A percentile compares a stretch with the other conserved stretches of the same genome.
Conservation (phyloP, 2,329 filamentous ascomycete genomes). For the Nannizzia gypsea region DNA sequence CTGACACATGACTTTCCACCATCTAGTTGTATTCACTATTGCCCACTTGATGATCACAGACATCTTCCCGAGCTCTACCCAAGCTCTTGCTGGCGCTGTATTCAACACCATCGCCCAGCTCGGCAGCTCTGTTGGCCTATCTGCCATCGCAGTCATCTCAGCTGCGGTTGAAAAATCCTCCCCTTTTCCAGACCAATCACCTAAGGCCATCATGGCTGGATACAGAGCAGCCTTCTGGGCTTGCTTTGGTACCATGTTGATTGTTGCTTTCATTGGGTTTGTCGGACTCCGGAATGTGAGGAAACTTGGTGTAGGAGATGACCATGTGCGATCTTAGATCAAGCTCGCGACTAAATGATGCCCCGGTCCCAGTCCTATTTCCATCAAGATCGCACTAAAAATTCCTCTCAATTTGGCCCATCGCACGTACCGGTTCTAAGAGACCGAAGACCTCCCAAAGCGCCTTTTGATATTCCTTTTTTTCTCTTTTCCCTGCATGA, state of each 20-base stretch:
- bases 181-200: background rate
- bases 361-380: too few relatives aligned
- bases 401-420: too few relatives aligned
- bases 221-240: conserved; percentile 14
- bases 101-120: conserved; percentile 50
- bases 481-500: too few relatives aligned
- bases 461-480: too few relatives aligned
- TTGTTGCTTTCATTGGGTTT: conserved; percentile 8
- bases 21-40: conserved; percentile 41
- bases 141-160: conserved; percentile 40
- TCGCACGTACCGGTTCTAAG: background rate
- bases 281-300: conserved; percentile 10
- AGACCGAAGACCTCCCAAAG: too few relatives aligned
- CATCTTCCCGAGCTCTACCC: conserved; percentile 45
- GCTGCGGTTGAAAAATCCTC: conserved; percentile 5
- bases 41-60: conserved; percentile 44
- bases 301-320: background rate
- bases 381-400: too few relatives aligned
- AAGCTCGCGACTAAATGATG: background rate
- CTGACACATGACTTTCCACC: background rate
- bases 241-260: conserved; percentile 11
- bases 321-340: background rate
- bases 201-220: conserved; percentile 10
- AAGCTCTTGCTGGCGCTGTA: conserved; percentile 49
- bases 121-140: conserved; percentile 43